phyloP scores from a whole-genome alignment of 768 basidiomycete genomes.

The Phylloporus sp. region DNA sequence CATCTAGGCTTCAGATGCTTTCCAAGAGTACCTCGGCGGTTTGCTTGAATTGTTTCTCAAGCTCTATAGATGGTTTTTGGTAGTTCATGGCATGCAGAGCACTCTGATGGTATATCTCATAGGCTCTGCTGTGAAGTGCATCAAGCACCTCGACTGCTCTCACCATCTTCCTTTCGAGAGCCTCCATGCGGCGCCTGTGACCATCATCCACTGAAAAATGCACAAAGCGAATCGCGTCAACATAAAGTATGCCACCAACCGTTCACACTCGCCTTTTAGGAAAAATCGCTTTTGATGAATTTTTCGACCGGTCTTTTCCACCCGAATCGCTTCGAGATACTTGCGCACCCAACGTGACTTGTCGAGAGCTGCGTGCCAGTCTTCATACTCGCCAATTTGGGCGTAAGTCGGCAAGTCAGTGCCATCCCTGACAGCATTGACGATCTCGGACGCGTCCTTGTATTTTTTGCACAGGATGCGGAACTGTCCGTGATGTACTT shows the following conservation, averaged over 20 bases:
- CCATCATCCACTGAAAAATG: slow-evolving; percentile 25
- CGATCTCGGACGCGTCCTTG: slow-evolving; percentile 25
- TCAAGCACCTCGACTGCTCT: slow-evolving; percentile 17
- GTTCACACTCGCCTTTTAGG: slow-evolving; percentile 22
- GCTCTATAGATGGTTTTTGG: not conserved
- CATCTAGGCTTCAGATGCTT: not conserved
- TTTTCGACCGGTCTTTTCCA: slow-evolving; percentile 28
- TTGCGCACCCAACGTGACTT: slow-evolving; percentile 20
- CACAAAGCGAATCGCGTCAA: not conserved
- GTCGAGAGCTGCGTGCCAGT: slow-evolving; percentile 12
- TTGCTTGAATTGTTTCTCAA: not conserved
- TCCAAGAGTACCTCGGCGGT: not conserved
- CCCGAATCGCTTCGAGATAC: slow-evolving; percentile 32
- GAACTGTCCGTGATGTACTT: slow-evolving; percentile 25
- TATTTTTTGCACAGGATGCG: slow-evolving; percentile 22
- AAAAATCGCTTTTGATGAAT: slow-evolving; percentile 33
- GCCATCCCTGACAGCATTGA: slow-evolving; percentile 16
- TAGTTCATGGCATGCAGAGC: no score
- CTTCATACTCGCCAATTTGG: slow-evolving; percentile 10
- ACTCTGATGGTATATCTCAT: slow-evolving; percentile 9
- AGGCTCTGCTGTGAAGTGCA: slow-evolving; percentile 16
- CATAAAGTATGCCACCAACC: not conserved
- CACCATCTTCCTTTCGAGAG: slow-evolving; percentile 28
- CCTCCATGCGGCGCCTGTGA: slow-evolving; percentile 27
- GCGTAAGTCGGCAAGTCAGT: slow-evolving; percentile 16